Percentiles rank a stretch among this genome's conserved stretches.
phyloP scores from a whole-genome alignment of 2,329 filamentous ascomycete genomes.

The Apiospora rasikravindrae region DNA sequence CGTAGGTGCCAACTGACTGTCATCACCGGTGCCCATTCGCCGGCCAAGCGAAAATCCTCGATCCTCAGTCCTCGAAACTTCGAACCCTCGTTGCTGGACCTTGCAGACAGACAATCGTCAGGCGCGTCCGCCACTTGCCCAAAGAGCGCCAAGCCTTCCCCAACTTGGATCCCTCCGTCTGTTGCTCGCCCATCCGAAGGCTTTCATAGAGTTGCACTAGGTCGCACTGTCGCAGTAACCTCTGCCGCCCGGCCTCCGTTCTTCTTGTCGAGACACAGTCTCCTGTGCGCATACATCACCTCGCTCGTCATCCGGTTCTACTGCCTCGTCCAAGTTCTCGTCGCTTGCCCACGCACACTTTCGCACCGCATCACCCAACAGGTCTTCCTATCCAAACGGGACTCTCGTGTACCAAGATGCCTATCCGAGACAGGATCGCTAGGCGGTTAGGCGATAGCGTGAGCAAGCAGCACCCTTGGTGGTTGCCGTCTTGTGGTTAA shows the following conservation, averaged over 20 bases:
- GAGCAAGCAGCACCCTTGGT: constrained; percentile 30
- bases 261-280: neutral
- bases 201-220: constrained; percentile 6
- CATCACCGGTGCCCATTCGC: neutral
- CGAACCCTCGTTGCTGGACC: neutral
- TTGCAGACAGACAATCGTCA: neutral
- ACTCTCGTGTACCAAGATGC: constrained; percentile 29
- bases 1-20: constrained; percentile 9
- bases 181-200: neutral
- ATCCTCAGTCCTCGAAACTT: too few species aligned
- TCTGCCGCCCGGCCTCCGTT: neutral
- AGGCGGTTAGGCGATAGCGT: constrained; percentile 41
- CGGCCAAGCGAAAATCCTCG: neutral
- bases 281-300: neutral
- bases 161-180: neutral
- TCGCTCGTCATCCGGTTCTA: neutral
- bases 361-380: neutral
- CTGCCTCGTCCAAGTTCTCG: neutral
- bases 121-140: neutral
- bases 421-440: constrained; percentile 38
- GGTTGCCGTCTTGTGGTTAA: constrained; percentile 5
- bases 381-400: neutral
- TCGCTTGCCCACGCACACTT: neutral
- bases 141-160: neutral
- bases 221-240: constrained; percentile 6